phyloP scores from a whole-genome alignment of 495 filamentous ascomycete genomes.

The Cercophora samala region DNA sequence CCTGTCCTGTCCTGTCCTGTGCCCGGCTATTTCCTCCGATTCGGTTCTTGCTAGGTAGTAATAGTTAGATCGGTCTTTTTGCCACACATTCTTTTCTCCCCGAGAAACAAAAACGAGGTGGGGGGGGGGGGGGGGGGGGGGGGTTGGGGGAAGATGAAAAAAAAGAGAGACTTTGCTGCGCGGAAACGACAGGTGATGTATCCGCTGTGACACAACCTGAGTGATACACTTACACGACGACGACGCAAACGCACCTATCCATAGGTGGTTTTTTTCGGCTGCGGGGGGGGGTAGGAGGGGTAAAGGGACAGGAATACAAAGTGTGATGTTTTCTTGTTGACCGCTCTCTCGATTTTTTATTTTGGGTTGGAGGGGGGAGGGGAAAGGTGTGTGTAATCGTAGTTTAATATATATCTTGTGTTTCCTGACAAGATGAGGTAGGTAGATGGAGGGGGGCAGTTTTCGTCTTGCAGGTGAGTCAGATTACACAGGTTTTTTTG shows the following conservation, averaged over 20 bases:
- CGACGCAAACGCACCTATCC: neutral
- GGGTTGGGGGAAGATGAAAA: no score
- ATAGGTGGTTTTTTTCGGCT: neutral
- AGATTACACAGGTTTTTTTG: neutral
- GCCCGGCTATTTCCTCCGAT: constrained; percentile 3
- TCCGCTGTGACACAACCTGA: constrained; percentile 12
- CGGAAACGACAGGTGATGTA: constrained; percentile 7
- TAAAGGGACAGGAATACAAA: no score
- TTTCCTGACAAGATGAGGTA: neutral
- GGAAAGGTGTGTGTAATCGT: constrained; percentile 7
- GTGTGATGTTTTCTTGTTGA: constrained; percentile 6
- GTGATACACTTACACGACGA: no score
- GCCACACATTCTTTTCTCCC: no score
- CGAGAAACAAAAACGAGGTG: neutral
- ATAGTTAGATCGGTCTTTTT: constrained; percentile 6
- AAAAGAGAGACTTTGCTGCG: neutral
- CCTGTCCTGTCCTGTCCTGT: no score
- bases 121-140: no score
- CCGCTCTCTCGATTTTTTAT: no score
- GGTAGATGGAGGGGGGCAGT: neutral
- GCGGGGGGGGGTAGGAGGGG: constrained; percentile 3
- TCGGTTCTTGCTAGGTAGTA: no score
- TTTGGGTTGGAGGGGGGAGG: neutral
- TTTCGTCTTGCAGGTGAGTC: constrained; percentile 8
- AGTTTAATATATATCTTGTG: constrained; percentile 7